Base-by-base conservation (phyloP, 1,139 yeast genomes). In the Yamadazyma trypodendri region DNA sequence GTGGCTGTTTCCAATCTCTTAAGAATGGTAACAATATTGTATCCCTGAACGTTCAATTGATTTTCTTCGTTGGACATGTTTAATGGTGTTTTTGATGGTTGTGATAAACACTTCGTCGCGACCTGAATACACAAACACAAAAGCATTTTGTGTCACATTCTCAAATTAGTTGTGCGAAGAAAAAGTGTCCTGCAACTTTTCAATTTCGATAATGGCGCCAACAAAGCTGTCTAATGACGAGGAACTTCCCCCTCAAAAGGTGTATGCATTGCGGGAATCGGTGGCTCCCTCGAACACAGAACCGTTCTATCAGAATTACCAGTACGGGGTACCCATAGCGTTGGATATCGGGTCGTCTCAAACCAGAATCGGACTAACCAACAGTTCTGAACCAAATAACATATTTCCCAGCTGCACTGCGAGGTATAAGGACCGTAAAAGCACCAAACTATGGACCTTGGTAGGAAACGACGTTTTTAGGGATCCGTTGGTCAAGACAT, bases 1-100 rank as follows among this genome's bases (percentile, higher is more conserved):
- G 97, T 88, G 28, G 97, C 97, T 13, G 95, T 92, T 61, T 89
- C 97, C 52, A 89, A 75, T 48, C 96, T 67, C 55, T 87, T 87
- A 64, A 87, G 76, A 41, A 87, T 74, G 42, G 94, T 87, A 32
- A 84, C 86, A 44, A 87, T 73, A 58, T 85, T 87, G 66, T 83
- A 85, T 16, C 94, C 92, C 53, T 84, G 92, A 31, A 82, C 77
- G 50, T 78, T 77, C 57, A 77, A 75, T 54, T 72, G 76, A 44
- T 61, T 67, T 51, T 77, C 78, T 52, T 79, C 84, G 27, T 75
- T 54, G 4, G 65, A 52, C 66, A 61, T 62, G 14, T 6, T 18
- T n/a, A 23, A 7, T 23, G 6, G 6, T 23, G 24, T 10, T 24
- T 12, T 4, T 8, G n/a, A 12, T 24, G 14, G 11, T 24, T 24